Evolutionary conservation across 805 yeast genomes (phyloP), one percentile per base, ranked within the genome.

Genomic region (Nakazawaea wyomingensis): DNA sequence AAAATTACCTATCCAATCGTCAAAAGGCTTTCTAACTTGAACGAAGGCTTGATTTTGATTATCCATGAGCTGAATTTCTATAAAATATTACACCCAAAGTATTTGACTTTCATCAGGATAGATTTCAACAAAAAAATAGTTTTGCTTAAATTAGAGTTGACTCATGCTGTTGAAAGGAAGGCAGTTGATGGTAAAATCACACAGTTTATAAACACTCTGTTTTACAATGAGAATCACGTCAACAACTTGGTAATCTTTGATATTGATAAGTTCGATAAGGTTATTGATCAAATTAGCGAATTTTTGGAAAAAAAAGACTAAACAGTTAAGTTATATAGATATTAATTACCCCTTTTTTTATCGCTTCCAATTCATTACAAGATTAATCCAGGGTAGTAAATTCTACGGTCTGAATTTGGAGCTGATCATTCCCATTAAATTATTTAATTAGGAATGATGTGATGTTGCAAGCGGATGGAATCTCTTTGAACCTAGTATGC

Each of bases 1-100:
- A 34, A 34, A 18, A 19, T 38, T 21, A 33, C 46, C 17, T 24
- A 16, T n/a, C 46, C 46, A 29, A 39, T 43, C 4, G 32, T 43
- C 8, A 11, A 19, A 11, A 37, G 26, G 10, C 21, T 43, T 17
- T 34, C 43, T 5, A 19, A 11, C 4, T 29, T 39, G 22, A 33
- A 26, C 16, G 5, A 9, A 17, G 13, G 28, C 14, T 34, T 41
- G 16, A 35, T 24, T 6, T 41, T 41, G 24, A 41, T 35, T 14
- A 35, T 35, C 14, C 39, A 41, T 29, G 45, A 41, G 17, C 30
- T 41, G 28, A 41, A 41, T 30, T 36, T 21, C 18, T 41, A 27
- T 39, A 41, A 36, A 26, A 13, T 41, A 7, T 11, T 36, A 13
- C 20, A 5, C 10, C 17, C 36, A 26, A 36, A 35, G 9, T 5